Base-by-base conservation (phyloP, 2,329 filamentous ascomycete genomes). In the Aspergillus sojae region DNA sequence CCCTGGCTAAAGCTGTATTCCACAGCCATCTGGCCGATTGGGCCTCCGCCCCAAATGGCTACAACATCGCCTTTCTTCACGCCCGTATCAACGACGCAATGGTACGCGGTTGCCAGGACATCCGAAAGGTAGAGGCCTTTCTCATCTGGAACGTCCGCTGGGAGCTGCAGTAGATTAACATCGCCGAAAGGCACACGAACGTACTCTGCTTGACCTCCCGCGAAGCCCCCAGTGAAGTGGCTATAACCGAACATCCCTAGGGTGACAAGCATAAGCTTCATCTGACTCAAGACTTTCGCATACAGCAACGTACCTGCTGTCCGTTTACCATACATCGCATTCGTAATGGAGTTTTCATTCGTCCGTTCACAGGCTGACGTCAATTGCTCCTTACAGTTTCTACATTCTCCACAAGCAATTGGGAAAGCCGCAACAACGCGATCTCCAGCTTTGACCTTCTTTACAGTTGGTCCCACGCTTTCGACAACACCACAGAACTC, bases 341-440 rank as follows among this genome's bases (percentile, higher is more conserved):
- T 89, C 67, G 86, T 85, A 52, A 88, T 84, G 0, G 84, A 88
- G 75, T 92, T 95, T 48, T 88, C 81, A 76, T 93, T 95, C 0
- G 92, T 96, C 77, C 83, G 87, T 72, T 93, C 91, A 75, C 93
- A 96, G 72, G 92, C 89, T 19, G 90, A 93, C 0, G 89, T 91
- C 1, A 92, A 83, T 76, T 93, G 92, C 78, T 91, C 85, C 68
- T 89, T 85, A 82, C 93, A 96, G 77, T 89, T 94, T 77, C 87
- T 89, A 80, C 93, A 96, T 43, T 76, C 60, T 0, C 82, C 82
- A 67, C 82, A 79, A 10, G 92, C 91, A 72, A 96, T 95, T 76
- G 95, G 92, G 81, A 96, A 96, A 11, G 89, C 91, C 0, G 91
- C 92, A 1, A 96, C 93, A 23, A 95, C 93, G 34, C 93, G 83